A percentile compares a stretch with the other conserved stretches of the same genome.
Conservation (phyloP, 2,329 filamentous ascomycete species). For the Monosporascus sp. region DNA sequence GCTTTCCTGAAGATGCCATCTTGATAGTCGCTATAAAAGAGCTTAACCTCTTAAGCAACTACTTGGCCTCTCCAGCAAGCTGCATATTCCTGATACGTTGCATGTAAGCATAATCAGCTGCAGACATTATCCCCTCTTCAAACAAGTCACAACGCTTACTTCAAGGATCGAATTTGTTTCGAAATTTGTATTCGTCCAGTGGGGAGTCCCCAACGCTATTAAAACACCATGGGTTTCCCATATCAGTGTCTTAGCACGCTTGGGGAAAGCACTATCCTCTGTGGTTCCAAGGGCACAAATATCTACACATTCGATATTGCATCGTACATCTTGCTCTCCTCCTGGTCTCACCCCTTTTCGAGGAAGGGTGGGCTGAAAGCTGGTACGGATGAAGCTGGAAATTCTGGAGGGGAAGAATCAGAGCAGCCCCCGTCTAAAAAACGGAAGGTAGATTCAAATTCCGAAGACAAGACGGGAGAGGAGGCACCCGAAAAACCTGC, state of each 20-base stretch:
- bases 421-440: constrained; percentile 19
- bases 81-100: too few relatives aligned
- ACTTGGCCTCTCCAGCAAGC: too few relatives aligned
- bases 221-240: constrained; percentile 30
- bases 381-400: constrained; percentile 3
- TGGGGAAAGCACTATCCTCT: constrained; percentile 47
- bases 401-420: constrained; percentile 6
- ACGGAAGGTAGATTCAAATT: constrained; percentile 13
- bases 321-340: constrained; percentile 12
- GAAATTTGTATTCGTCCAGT: neutral
- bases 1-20: too few relatives aligned
- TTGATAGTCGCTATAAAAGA: too few relatives aligned
- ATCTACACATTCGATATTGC: constrained; percentile 61
- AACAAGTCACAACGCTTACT: too few relatives aligned
- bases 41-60: too few relatives aligned
- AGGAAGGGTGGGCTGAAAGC: constrained; percentile 5
- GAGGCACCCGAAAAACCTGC: constrained; percentile 1
- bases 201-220: neutral
- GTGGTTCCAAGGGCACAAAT: constrained; percentile 68
- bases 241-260: constrained; percentile 57
- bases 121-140: too few relatives aligned
- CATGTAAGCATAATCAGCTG: too few relatives aligned
- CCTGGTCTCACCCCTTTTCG: constrained; percentile 21
- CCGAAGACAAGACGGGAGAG: constrained; percentile 2
- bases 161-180: neutral